Evolutionary conservation across 257 asterid genomes (phyloP), one percentile per base, ranked within the genome.

Genomic region (Oldenlandia corymbosa): DNA sequence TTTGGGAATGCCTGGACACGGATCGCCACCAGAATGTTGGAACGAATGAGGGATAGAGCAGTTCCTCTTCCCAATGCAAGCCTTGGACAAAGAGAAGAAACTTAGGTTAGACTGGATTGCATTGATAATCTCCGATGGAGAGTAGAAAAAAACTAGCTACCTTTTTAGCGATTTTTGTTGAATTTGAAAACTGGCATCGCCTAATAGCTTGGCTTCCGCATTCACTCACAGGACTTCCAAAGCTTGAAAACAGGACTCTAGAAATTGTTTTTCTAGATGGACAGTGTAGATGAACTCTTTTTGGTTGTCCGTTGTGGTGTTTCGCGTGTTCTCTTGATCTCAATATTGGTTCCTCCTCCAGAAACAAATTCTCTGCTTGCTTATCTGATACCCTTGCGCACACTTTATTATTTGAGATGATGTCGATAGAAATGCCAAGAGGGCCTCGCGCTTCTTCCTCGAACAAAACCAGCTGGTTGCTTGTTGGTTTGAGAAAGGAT

Each of bases 401-500:
- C 45, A 88, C 26, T 63, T 80, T 85, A 43, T 45, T 74, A 16
- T 68, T 73, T 70, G 79, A 84, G 54, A 73, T 68, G 16, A 93
- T 79, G 9, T 82, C 88, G 46, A 90, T 75, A 21, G 93, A 80
- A 66, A 90, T 23, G 75, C 75, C 71, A 0, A 87, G 84, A 16
- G 97, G 96, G 72, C 84, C 84, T 7, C 97, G 96, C 32, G 96
- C 95, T 45, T 28, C 64, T 81, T 90, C 95, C 84, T 90, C 97
- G 27, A 90, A 79, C 73, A 90, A 55, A 47, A 90, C 96, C 1
- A 90, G 58, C 56, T 75, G 58, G 32, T 90, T 90, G n/a, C 81
- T 93, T 14, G 72, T 86, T 7, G 90, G 78, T 64, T 83, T 46
- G 27, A 87, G 75, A 95, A 95, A 90, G 6, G 80, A 79, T 57